Conservation (phyloP, 2,329 filamentous ascomycete species). For the Ilyonectria robusta region DNA sequence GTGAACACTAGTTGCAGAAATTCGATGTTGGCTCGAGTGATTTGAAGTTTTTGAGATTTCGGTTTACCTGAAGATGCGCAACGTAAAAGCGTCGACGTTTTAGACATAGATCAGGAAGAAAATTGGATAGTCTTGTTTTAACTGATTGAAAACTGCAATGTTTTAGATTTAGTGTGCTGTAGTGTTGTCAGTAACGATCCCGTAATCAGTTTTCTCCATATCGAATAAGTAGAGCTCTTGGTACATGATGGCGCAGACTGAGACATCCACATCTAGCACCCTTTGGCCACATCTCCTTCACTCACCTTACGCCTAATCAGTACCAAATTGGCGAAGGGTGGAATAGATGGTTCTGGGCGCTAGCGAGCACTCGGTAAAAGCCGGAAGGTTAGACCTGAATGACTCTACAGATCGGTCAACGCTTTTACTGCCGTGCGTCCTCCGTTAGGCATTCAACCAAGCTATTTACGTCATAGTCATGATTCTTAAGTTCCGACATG, state of each 20-base stretch:
- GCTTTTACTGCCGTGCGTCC: background rate
- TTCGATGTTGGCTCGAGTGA: constrained; percentile 35
- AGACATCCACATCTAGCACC: too few relatives aligned
- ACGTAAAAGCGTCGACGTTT: background rate
- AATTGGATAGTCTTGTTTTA: background rate
- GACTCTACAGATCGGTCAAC: background rate
- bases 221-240: too few relatives aligned
- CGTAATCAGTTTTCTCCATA: too few relatives aligned
- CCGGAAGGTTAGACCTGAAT: background rate
- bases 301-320: too few relatives aligned
- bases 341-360: too few relatives aligned
- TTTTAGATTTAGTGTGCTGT: too few relatives aligned
- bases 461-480: background rate
- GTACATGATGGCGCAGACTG: too few relatives aligned
- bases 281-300: too few relatives aligned
- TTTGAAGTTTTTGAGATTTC: constrained; percentile 19
- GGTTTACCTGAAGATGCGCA: too few relatives aligned
- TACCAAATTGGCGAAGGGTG: too few relatives aligned
- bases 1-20: constrained; percentile 44
- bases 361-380: too few relatives aligned
- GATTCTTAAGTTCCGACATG: background rate
- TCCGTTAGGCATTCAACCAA: background rate
- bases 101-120: background rate
- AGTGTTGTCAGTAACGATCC: too few relatives aligned
- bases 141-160: background rate